Evolutionary conservation across 2,329 filamentous ascomycete genomes (phyloP), one percentile per base, ranked within the genome.

Genomic region (Fusarium brachygibbosum): DNA sequence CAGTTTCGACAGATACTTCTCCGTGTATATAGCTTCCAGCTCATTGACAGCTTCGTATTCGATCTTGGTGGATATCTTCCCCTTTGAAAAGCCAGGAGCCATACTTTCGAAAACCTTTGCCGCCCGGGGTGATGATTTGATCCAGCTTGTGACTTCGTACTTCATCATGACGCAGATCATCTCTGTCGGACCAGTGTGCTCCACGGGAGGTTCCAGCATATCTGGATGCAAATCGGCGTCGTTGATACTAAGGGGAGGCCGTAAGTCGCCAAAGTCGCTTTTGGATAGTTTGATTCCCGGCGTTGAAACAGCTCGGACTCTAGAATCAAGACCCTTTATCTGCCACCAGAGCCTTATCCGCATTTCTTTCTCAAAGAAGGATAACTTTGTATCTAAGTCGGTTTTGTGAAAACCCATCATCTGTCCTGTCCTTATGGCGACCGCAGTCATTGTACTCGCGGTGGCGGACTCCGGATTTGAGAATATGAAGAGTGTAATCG

Each of bases 161-260:
- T 79, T 79, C 56, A 77, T 72, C 40, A 75, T 8, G 0, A 75
- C 66, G 3, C 48, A 87, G 0, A 85, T 82, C 83, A 88, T 88
- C 58, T 88, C 86, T 0, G 87, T 89, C 50, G 86, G 86, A 0
- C 84, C 83, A 1, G 71, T 67, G 11, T 84, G 79, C 21, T 84
- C 81, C 3, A 77, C 50, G 0, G 86, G 85, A 1, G 83, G 79
- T 1, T 82, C 79, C 0, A 74, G 77, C 82, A 86, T 86, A 8
- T 80, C 78, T 0, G 86, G 85, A n/a, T 80, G 75, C 3, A 90
- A 75, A 38, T 87, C 85, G 7, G 73, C 73, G 64, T 90, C 87
- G 53, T 89, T 85, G 50, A 89, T 76, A 58, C 89, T 89, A 4
- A 86, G 76, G 1, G 87, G 86, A 70, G 86, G 79, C 29, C 68